These are phyloP conservation scores for Boletales sp. DNA, from an alignment of 768 basidiomycete species.

Conservation along the genomic window DNA sequence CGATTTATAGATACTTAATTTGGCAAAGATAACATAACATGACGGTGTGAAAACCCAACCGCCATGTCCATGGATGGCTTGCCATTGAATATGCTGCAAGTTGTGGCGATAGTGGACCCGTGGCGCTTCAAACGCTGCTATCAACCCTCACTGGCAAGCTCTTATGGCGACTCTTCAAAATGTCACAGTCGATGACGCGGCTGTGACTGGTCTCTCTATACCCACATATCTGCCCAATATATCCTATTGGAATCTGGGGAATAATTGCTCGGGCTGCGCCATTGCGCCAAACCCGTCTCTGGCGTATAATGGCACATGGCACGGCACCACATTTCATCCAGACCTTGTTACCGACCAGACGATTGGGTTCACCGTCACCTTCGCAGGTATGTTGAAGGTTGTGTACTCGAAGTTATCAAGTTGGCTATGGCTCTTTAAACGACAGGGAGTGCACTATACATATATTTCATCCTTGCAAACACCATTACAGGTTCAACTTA, in stretches of 20 bases:
- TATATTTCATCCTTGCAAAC: constrained; percentile 15
- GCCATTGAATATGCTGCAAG: too few relatives aligned
- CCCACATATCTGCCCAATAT: constrained; percentile 10
- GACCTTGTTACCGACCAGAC: too few relatives aligned
- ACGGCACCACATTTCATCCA: constrained; percentile 3
- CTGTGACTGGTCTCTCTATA: constrained; percentile 1
- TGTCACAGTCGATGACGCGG: constrained; percentile 16
- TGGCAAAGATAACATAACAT: too few relatives aligned
- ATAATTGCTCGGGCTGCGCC: not conserved
- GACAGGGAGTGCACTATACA: constrained; percentile 13
- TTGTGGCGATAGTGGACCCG: too few relatives aligned
- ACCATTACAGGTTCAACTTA: not conserved
- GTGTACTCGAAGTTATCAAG: not conserved
- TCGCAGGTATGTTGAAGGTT: constrained; percentile 2
- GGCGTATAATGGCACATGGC: constrained; percentile 18
- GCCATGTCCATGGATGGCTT: too few relatives aligned
- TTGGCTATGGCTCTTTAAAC: not conserved
- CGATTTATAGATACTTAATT: too few relatives aligned
- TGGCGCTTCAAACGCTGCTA: too few relatives aligned
- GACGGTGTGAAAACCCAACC: too few relatives aligned
- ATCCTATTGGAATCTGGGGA: constrained; percentile 3
- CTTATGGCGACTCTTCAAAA: constrained; percentile 2
- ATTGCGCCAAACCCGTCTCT: not conserved
- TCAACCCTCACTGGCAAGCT: too few relatives aligned
- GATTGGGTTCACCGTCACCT: constrained; percentile 6